Evolutionary conservation across 257 asterid species (phyloP), one percentile per base, ranked within the genome.

Genomic region (Plectranthus barbatus): DNA sequence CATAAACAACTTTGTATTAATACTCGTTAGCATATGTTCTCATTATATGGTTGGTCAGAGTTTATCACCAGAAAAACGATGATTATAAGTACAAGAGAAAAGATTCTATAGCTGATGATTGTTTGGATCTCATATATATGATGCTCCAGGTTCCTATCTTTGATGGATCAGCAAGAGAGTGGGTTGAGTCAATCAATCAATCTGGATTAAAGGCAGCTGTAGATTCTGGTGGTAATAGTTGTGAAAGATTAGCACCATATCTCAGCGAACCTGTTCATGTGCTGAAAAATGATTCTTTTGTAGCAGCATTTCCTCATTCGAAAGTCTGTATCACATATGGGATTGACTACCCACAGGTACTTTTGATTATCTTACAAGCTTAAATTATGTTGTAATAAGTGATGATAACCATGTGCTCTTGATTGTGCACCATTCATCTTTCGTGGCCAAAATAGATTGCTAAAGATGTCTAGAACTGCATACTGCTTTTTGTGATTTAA

Each of bases 131-230:
- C 39, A 46, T 26, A 51, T 58, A 56, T 62, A 46, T 67, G 51
- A 71, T 21, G 55, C 57, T 56, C 31, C 86, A 91, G 97, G 90
- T 92, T 70, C 99, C 99, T 72, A 87, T 92, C 64, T 83, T 89
- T 70, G 97, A 92, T 74, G 99, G 99, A 56, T 92, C 99, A 42
- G 91, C 95, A 49, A 89, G 82, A 70, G 96, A 83, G 73, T 92
- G 99, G 99, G 86, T 85, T 48, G 87, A 80, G 41, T 97, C 91
- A 23, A 79, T 92, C 75, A 55, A 76, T 62, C 78, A 85, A 74
- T 91, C 74, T 59, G 99, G 99, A 64, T 59, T 89, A 60, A 69
- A 78, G 71, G 93, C 72, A 58, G 95, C 99, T 33, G 70, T 64
- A 41, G 88, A 85, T 70, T 34, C 48, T 59, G 75, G 53, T 66